phyloP scores from a whole-genome alignment of 2,329 filamentous ascomycete genomes.

The Penicillium sp. region DNA sequence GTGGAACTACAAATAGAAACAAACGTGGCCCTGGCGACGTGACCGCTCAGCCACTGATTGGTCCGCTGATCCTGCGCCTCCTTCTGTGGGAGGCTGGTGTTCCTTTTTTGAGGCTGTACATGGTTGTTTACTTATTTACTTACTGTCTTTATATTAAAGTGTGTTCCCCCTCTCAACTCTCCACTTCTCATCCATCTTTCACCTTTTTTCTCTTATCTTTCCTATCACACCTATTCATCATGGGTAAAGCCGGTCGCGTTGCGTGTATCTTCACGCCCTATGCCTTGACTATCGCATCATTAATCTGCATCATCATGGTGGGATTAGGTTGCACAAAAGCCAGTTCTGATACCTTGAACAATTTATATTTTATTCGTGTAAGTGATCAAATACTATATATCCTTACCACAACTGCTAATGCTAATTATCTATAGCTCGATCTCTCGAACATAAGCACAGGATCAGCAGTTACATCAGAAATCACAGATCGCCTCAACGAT shows the following conservation, averaged over 20 bases:
- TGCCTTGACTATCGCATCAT: conserved; percentile 70
- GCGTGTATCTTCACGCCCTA: conserved; percentile 87
- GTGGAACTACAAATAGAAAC: conserved; percentile 25
- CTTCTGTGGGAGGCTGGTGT: conserved; percentile 20
- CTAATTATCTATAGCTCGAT: conserved; percentile 49
- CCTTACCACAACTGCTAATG: background rate
- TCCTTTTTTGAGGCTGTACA: conserved; percentile 17
- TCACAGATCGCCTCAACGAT: conserved; percentile 34
- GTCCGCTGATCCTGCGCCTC: conserved; percentile 21
- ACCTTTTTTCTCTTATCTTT: background rate
- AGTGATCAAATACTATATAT: conserved; percentile 6
- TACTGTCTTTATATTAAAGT: conserved; percentile 9
- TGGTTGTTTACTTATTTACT: background rate
- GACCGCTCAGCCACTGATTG: conserved; percentile 19
- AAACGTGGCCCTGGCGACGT: conserved; percentile 23
- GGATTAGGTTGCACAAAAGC: conserved; percentile 57
- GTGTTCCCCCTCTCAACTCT: background rate
- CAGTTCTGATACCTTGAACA: conserved; percentile 45
- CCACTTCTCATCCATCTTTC: conserved; percentile 1
- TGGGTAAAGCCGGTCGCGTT: conserved; percentile 74
- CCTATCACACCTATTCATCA: conserved; percentile 32
- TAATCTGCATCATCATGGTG: conserved; percentile 65
- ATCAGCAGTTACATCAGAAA: conserved; percentile 31
- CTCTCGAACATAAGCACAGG: conserved; percentile 58
- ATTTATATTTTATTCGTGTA: conserved; percentile 57